Evolutionary conservation across 352 stramenopile species (phyloP), one percentile per base, ranked within the genome.

Genomic region (Phytophthora capsici): DNA sequence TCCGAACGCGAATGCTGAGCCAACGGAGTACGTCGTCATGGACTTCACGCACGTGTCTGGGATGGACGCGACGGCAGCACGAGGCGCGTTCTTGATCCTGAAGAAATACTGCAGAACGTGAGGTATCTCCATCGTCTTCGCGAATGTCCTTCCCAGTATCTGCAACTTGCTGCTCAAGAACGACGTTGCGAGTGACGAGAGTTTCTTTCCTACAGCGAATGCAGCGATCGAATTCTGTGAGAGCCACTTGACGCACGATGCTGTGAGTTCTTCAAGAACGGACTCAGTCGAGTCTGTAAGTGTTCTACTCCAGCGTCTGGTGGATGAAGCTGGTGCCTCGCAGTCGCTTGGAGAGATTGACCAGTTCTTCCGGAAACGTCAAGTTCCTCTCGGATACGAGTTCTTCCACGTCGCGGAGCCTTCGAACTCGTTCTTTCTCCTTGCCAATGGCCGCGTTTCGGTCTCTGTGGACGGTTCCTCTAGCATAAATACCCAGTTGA

Each of bases 21-120:
- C 80, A 6, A 91, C 85, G 1, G 66, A 88, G 64, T 91, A 80
- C 58, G 68, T 96, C 10, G 83, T 96, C 16, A 86, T 96, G 70
- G 87, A 96, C 50, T 96, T 96, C 55, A 78, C 66, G 10, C 82
- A 80, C 28, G 88, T 96, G 10, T 88, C 84, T 1, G 87, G 87
- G 19, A 94, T 96, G 78, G 88, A 96, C 57, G 84, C 82, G 0
- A 95, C 87, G 6, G 86, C 87, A 2, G 80, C 84, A 14, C 80
- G 86, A 9, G 78, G 72, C 10, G 88, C 77, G 28, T 82, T 93
- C 66, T 80, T 91, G 68, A 91, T 93, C 52, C 59, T 93, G 19
- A 76, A 85, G 57, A 82, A 93, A 37, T 72, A 88, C 40, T 93
- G 80, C 66, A 82, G 76, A 53, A 75, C 70, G 45, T 63, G 83